Base-by-base conservation (phyloP, 164 flowering plant species). In the Magnolia kwangsiensis region DNA sequence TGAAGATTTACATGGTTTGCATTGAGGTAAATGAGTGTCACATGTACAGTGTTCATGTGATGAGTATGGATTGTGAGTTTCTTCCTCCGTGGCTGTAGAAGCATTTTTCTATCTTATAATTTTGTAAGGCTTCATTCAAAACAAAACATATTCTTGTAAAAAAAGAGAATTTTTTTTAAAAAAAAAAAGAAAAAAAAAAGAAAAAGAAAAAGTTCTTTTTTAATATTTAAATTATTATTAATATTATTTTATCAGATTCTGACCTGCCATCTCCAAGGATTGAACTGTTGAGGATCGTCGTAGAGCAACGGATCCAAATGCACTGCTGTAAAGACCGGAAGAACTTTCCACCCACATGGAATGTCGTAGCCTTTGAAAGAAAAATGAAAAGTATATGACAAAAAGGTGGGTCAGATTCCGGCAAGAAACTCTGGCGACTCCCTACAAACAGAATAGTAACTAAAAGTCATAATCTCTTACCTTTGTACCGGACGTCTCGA, bases 251-350 rank as follows among this genome's bases (percentile, higher is more conserved):
- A 20, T 16, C 31, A 9, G 29, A 50, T 3, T 61, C 89, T 71
- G 55, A 86, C 92, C 94, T 88, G 93, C 98, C 98, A 96, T 90
- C 99, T 92, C 98, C 99, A 94, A n/a, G 99, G 99, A 82, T 96
- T 86, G 88, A 96, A 96, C 74, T 75, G 86, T 8, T 86, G 92
- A 74, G 99, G 97, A 19, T 89, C 81, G 76, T 90, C 92, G 81
- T 86, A 92, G 76, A 82, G 78, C 19, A 81, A 76, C 71, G 93
- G 85, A 85, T 96, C 99, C 83, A 96, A 86, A 78, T 96, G 98
- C 81, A 86, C 95, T 20, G 97, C 97, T 69, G 97, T 72, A 49
- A 94, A 83, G 72, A 94, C 97, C 63, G 99, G 98, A 55, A 96
- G 90, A 82, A 96, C 97, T 89, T 94, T 93, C 99, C 99, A 96